Conservation (phyloP, 371 early-diverging fungal species). For the Batrachochytrium dendrobatidis region DNA sequence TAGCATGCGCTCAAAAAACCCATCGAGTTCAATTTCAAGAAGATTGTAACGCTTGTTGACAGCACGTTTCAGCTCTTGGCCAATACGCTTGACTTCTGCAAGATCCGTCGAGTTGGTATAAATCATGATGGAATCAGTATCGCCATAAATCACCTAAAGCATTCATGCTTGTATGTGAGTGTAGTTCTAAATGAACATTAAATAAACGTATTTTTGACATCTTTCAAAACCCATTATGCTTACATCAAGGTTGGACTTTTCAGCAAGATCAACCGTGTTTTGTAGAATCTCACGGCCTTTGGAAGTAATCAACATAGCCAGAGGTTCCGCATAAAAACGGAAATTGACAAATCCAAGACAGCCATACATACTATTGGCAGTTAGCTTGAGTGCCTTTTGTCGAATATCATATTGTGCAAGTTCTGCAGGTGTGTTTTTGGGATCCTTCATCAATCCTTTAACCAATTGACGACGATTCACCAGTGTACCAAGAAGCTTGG, state of each 20-base stretch:
- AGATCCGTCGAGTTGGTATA: conserved; percentile 81
- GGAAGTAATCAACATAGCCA: conserved; percentile 97
- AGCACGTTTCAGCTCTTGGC: conserved; percentile 66
- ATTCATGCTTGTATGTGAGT: conserved; percentile 8
- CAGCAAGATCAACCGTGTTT: conserved; percentile 87
- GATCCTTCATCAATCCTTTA: conserved; percentile 82
- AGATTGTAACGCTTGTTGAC: conserved; percentile 91
- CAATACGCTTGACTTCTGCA: conserved; percentile 71
- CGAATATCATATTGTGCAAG: conserved; percentile 79
- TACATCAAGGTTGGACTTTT: conserved; percentile 66
- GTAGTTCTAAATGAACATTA: background rate
- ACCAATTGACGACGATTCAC: conserved; percentile 90
- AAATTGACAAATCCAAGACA: conserved; percentile 96
- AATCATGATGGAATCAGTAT: conserved; percentile 99
- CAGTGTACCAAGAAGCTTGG: conserved; percentile 79
- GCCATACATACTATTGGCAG: conserved; percentile 99
- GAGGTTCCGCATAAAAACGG: conserved; percentile 96
- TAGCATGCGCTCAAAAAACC: conserved; percentile 87
- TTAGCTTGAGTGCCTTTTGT: conserved; percentile 96
- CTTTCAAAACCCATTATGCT: conserved; percentile 4
- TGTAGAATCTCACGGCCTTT: conserved; percentile 98
- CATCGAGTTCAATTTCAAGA: conserved; percentile 98
- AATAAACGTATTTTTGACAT: background rate
- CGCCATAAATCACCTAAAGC: conserved; percentile 94
- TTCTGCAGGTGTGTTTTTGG: conserved; percentile 49